Evolutionary conservation across 768 basidiomycete genomes (phyloP), one percentile per base, ranked within the genome.

Genomic region (Candolleomyces eurysporus): DNA sequence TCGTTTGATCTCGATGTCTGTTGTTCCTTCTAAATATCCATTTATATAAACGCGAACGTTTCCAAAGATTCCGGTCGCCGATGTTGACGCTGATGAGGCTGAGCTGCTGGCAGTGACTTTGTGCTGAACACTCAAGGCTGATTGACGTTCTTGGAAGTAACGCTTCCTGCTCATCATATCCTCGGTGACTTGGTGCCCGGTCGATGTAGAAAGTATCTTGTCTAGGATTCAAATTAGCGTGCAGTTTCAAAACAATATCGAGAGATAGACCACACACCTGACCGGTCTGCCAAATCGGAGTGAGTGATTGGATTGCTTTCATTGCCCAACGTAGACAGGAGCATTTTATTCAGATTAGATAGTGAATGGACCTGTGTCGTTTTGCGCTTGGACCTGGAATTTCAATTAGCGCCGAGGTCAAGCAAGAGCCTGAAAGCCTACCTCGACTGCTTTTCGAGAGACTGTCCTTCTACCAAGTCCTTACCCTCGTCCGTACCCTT

Each of bases 251-350:
- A n/a, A 13, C 4, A 39, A 16, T 8, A 59, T 36, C 4, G 42
- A 8, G 19, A 56, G 17, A 30, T 40, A 19, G 39, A 17, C 50
- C 14, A 48, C 45, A 55, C 51, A 87, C 90, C 88, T 69, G 87
- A 78, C 61, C 87, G 83, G 46, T 85, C 76, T 56, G 75, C 76
- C 61, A 85, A 82, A 68, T 89, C 82, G 1, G 87, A 87, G 66
- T 90, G 87, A 1, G 91, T 92, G 55, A 94, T 91, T 1, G 92
- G 92, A 69, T 94, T 94, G 10, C 82, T 81, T 57, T 80, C 75
- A 62, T 89, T 81, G 16, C 78, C 70, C 49, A 94, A 78, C 0
- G 86, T 90, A 31, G 74, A 79, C 46, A 93, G 69, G 14, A 93
- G 72, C 58, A 85, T 80, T 58, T 78, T 84, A 13, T 85, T 90